phyloP scores from a whole-genome alignment of 805 yeast species.

The Wickerhamomyces chambardii region DNA sequence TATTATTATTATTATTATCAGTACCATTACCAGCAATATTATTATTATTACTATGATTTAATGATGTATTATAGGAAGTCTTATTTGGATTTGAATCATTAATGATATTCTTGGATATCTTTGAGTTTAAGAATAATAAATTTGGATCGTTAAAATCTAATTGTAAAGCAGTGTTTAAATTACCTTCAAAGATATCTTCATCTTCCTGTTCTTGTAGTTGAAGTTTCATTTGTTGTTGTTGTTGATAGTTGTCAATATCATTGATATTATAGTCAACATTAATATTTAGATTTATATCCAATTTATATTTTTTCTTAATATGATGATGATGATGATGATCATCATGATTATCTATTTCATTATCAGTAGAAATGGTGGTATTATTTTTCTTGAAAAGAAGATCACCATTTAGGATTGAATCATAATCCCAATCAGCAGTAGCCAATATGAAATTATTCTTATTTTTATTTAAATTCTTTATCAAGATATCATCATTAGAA shows the following conservation, averaged over 20 bases:
- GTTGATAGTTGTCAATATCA: too few relatives aligned
- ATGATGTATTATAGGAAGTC: too few relatives aligned
- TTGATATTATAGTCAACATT: neutral
- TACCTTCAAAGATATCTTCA: constrained; percentile 70
- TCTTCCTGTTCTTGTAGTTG: constrained; percentile 40
- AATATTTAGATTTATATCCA: neutral
- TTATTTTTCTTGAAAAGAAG: neutral
- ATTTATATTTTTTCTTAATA: constrained; percentile 1
- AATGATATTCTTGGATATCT: too few relatives aligned
- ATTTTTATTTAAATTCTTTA: constrained; percentile 31
- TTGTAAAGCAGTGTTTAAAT: constrained; percentile 29
- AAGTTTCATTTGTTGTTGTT: too few relatives aligned
- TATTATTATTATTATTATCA: constrained; percentile 18
- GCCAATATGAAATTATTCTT: constrained; percentile 54
- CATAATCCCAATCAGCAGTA: constrained; percentile 75
- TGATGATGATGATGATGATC: constrained; percentile 13
- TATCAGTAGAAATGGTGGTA: too few relatives aligned
- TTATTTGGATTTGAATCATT: too few relatives aligned
- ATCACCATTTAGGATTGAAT: constrained; percentile 44
- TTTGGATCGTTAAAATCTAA: constrained; percentile 87
- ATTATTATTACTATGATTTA: too few relatives aligned
- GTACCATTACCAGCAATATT: too few relatives aligned
- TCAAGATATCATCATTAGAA: constrained; percentile 1
- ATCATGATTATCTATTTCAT: too few relatives aligned
- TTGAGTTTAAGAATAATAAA: constrained; percentile 47